Conservation (phyloP, 2,329 filamentous ascomycete species). For the Ampelomyces quisqualis region DNA sequence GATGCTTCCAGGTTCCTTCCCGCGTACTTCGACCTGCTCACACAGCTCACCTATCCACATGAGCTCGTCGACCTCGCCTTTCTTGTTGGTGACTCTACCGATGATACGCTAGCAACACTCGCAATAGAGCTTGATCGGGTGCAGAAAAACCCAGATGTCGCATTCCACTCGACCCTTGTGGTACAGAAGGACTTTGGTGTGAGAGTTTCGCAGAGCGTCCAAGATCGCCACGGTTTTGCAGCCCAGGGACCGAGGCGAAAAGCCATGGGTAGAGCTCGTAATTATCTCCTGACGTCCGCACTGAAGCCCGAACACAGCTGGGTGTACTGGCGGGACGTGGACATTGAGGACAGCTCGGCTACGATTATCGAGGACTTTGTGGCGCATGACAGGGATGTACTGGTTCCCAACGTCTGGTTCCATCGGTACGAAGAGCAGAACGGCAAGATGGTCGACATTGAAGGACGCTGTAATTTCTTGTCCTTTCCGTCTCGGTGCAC, state of each 20-base stretch:
- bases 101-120: slow-evolving; percentile 88
- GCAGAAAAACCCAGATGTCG: slow-evolving; percentile 74
- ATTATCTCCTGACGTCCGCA: slow-evolving; percentile 82
- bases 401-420: slow-evolving; percentile 98
- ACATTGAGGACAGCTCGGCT: slow-evolving; percentile 86
- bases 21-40: slow-evolving; percentile 91
- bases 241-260: slow-evolving; percentile 89
- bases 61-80: slow-evolving; percentile 93
- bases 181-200: slow-evolving; percentile 90
- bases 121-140: slow-evolving; percentile 83
- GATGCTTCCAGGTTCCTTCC: slow-evolving; percentile 80
- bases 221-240: slow-evolving; percentile 80
- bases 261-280: slow-evolving; percentile 84
- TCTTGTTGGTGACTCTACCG: slow-evolving; percentile 85
- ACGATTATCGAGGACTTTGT: slow-evolving; percentile 94
- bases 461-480: slow-evolving; percentile 76
- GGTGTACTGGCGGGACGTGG: slow-evolving; percentile 98
- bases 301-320: slow-evolving; percentile 93
- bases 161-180: slow-evolving; percentile 82
- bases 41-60: slow-evolving; percentile 89
- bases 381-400: slow-evolving; percentile 85
- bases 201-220: slow-evolving; percentile 72
- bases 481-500: background rate
- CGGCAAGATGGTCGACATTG: slow-evolving; percentile 67
- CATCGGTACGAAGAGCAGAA: slow-evolving; percentile 78